Conservation (phyloP, 352 stramenopile species). For the Phytopythium cucurbitacearum region DNA sequence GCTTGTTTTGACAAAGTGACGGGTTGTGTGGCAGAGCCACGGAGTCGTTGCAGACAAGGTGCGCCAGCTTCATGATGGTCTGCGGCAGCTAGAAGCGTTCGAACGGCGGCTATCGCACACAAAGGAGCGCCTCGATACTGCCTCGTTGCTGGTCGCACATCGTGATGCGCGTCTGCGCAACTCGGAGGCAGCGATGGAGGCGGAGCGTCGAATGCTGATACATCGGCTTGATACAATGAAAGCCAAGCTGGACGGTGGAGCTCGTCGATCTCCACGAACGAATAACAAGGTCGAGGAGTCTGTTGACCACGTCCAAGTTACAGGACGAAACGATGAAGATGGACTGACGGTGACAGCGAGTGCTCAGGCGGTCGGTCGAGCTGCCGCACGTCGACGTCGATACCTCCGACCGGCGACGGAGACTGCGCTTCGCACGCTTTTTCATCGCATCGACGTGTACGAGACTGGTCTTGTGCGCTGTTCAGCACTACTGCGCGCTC, state of each 20-base stretch:
- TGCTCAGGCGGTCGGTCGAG: background rate
- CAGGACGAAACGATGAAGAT: background rate
- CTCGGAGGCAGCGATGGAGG: constrained; percentile 55
- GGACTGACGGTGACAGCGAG: background rate
- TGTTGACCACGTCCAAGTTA: background rate
- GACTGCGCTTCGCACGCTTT: constrained; percentile 43
- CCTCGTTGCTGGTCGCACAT: constrained; percentile 37
- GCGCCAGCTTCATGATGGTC: constrained; percentile 25
- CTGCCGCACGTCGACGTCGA: background rate
- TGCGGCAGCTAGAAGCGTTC: constrained; percentile 28
- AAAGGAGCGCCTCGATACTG: constrained; percentile 36
- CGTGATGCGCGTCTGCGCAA: constrained; percentile 58
- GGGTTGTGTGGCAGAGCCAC: constrained; percentile 16
- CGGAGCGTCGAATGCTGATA: constrained; percentile 30
- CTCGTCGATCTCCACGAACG: background rate
- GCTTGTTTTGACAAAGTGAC: background rate
- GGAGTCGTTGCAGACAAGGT: constrained; percentile 44
- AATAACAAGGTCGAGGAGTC: background rate
- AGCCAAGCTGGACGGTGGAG: constrained; percentile 6
- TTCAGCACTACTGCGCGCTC: constrained; percentile 25
- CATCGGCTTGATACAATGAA: constrained; percentile 23
- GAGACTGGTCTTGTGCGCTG: constrained; percentile 44
- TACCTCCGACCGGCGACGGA: constrained; percentile 48
- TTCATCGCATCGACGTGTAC: constrained; percentile 67
- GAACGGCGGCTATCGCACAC: constrained; percentile 30